Percentiles rank a stretch among this genome's conserved stretches.
These are phyloP conservation scores for Leptographium lundbergii DNA, from an alignment of 2,329 filamentous ascomycete species.

Conservation along the genomic window DNA sequence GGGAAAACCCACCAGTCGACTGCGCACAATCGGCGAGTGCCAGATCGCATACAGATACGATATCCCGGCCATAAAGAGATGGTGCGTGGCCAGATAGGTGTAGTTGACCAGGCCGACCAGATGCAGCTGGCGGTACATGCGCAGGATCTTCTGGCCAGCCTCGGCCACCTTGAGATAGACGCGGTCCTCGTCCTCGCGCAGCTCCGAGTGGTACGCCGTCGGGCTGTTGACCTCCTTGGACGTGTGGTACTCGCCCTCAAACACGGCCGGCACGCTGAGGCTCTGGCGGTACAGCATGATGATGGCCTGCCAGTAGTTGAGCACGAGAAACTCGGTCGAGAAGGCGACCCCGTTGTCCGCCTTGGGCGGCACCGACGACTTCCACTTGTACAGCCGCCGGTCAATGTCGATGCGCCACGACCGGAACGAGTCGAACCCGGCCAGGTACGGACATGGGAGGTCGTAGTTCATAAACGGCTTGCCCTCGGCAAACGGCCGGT, in stretches of 20 bases:
- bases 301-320: constrained; percentile 96
- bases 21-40: constrained; percentile 84
- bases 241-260: constrained; percentile 65
- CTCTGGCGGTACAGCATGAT: constrained; percentile 94
- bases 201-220: constrained; percentile 48
- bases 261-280: constrained; percentile 69
- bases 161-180: constrained; percentile 93
- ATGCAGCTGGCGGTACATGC: constrained; percentile 82
- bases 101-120: constrained; percentile 85
- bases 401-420: constrained; percentile 86
- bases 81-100: constrained; percentile 88
- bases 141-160: constrained; percentile 83
- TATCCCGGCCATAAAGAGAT: constrained; percentile 93
- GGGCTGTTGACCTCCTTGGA: constrained; percentile 52
- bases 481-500: constrained; percentile 41
- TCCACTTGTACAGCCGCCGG: constrained; percentile 72
- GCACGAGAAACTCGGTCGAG: constrained; percentile 75
- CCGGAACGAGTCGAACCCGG: constrained; percentile 71
- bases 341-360: constrained; percentile 78
- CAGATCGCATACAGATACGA: constrained; percentile 95
- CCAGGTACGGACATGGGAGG: constrained; percentile 73
- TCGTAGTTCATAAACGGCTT: constrained; percentile 68
- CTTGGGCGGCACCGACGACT: constrained; percentile 64
- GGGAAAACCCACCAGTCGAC: constrained; percentile 55
- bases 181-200: constrained; percentile 71